Conservation (phyloP, 202 grass and related monocot genomes). For the Musa balbisiana region DNA sequence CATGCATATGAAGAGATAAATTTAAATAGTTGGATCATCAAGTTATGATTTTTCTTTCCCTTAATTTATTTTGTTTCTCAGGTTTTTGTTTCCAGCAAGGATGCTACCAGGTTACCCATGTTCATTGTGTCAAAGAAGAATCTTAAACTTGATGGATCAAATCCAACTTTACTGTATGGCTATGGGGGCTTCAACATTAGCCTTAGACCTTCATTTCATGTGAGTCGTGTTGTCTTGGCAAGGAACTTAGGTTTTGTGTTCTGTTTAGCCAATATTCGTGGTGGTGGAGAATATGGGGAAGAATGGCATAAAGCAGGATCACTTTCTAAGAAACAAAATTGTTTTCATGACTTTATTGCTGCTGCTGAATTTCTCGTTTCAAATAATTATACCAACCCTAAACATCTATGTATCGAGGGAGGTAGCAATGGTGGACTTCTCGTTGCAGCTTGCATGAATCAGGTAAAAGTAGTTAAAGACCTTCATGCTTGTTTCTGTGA, state of each 20-base stretch:
- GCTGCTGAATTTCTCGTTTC: constrained; percentile 68
- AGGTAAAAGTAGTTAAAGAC: constrained; percentile 26
- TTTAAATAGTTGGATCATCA: neutral
- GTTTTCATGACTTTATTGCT: constrained; percentile 88
- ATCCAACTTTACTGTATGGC: constrained; percentile 80
- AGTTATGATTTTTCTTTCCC: neutral
- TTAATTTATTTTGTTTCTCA: constrained; percentile 26
- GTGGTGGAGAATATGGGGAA: constrained; percentile 98
- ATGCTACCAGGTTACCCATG: constrained; percentile 81
- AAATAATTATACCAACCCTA: constrained; percentile 56
- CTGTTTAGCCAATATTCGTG: constrained; percentile 85
- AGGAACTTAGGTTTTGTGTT: constrained; percentile 63
- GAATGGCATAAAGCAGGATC: constrained; percentile 97
- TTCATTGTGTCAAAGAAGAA: constrained; percentile 79
- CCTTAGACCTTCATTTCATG: constrained; percentile 66
- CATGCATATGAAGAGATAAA: neutral
- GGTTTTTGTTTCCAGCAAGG: constrained; percentile 74
- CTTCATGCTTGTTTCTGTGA: neutral
- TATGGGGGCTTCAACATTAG: constrained; percentile 91
- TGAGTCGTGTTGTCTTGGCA: constrained; percentile 59
- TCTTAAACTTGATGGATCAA: constrained; percentile 65
- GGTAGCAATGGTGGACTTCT: constrained; percentile 94
- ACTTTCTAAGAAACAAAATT: constrained; percentile 81
- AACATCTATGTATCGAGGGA: constrained; percentile 78
- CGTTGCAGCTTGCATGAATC: constrained; percentile 80